These are phyloP conservation scores for Bryopsis sp. DNA, from an alignment of 139 green algal genomes.

Conservation along the genomic window DNA sequence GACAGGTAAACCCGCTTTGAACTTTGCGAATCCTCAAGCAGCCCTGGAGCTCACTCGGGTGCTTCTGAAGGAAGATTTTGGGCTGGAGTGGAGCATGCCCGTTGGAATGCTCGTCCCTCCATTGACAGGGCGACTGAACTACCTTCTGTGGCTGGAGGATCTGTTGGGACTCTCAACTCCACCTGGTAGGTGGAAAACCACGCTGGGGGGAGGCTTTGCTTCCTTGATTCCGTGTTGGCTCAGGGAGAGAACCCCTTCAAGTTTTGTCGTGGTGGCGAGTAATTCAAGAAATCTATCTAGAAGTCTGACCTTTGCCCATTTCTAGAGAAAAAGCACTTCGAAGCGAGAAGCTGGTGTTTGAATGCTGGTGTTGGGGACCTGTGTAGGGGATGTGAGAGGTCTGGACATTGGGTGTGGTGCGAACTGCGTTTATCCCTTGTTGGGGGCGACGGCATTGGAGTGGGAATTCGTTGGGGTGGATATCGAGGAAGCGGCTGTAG, in stretches of 20 bases:
- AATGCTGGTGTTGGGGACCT: too few relatives aligned
- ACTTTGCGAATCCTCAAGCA: not conserved
- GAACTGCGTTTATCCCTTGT: slow-evolving; percentile 86
- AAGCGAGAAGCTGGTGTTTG: too few relatives aligned
- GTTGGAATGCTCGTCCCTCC: slow-evolving; percentile 74
- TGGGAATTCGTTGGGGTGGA: slow-evolving; percentile 83
- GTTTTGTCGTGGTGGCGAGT: too few relatives aligned
- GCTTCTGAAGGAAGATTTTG: not conserved
- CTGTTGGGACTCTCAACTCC: slow-evolving; percentile 63
- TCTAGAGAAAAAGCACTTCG: too few relatives aligned
- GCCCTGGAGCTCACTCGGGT: not conserved
- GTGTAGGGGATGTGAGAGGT: too few relatives aligned
- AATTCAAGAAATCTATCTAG: too few relatives aligned
- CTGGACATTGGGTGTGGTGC: slow-evolving; percentile 89
- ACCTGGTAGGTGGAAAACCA: slow-evolving; percentile 20
- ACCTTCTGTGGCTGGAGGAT: slow-evolving; percentile 88
- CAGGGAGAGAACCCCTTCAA: too few relatives aligned
- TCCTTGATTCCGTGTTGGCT: too few relatives aligned
- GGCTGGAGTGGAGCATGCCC: slow-evolving; percentile 53
- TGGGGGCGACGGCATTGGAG: slow-evolving; percentile 66
- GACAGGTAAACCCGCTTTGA: not conserved
- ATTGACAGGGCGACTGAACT: slow-evolving; percentile 79
- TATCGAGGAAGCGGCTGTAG: slow-evolving; percentile 47
- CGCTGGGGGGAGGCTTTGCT: too few relatives aligned
- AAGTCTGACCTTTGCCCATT: too few relatives aligned